Conservation (phyloP, 768 basidiomycete species). For the Leccinum broughii region DNA sequence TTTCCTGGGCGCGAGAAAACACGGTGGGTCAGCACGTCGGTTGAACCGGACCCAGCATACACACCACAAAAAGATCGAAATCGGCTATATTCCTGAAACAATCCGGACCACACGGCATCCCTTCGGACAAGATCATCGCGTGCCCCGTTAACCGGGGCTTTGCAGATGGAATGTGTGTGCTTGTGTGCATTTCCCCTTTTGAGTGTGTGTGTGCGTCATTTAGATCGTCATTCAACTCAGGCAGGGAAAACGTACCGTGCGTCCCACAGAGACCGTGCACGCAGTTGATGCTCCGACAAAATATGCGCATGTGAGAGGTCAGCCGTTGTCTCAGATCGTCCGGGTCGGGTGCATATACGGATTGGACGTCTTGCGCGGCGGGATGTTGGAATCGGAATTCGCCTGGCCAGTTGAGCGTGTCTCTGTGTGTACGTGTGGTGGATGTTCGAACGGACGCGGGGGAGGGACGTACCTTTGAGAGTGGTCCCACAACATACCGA, state of each 20-base stretch:
- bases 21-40: background rate
- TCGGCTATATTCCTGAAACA: conserved; percentile 32
- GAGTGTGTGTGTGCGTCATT: background rate
- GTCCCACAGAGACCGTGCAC: conserved; percentile 39
- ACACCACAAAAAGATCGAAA: conserved; percentile 24
- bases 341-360: conserved; percentile 15
- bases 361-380: background rate
- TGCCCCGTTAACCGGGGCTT: conserved; percentile 26
- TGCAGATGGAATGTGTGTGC: conserved; percentile 15
- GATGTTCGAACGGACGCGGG: background rate
- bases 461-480: conserved; percentile 40
- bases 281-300: conserved; percentile 51
- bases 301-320: conserved; percentile 32
- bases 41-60: background rate
- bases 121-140: conserved; percentile 28
- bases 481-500: conserved; percentile 35
- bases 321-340: conserved; percentile 36
- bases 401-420: conserved; percentile 41
- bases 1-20: conserved; percentile 15
- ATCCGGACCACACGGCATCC: conserved; percentile 32
- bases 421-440: conserved; percentile 28
- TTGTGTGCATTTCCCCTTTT: conserved; percentile 5
- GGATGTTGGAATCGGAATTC: conserved; percentile 1
- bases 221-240: background rate
- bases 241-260: conserved; percentile 33